Evolutionary conservation across 2,329 filamentous ascomycete species (phyloP), one percentile per base, ranked within the genome.

Genomic region (Aureobasidium pullulans): DNA sequence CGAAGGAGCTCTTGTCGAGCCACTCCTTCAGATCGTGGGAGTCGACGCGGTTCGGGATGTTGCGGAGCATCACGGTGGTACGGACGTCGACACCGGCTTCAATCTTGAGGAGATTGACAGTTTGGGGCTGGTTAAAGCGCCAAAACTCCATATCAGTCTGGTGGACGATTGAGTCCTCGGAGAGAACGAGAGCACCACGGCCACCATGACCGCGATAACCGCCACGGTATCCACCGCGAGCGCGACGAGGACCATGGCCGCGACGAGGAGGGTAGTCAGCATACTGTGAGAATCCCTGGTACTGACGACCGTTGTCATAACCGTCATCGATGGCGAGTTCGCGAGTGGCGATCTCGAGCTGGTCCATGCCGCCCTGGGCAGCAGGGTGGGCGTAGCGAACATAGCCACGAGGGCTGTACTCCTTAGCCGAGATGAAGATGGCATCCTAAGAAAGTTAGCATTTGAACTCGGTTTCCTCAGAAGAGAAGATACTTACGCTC

Each of bases 31-130:
- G 76, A 15, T 71, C 63, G 9, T 59, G 69, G 63, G 77, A 84
- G 66, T 90, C 84, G 59, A 96, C 86, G 67, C 92, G 90, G 75
- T 96, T 96, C 1, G 93, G 93, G 47, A 96, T 93, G 71, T 97
- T 96, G 40, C 93, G 86, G 34, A 96, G 75, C 93, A 97, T 96
- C 64, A 97, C 58, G 0, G 77, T 79, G 1, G 77, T 79, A 60
- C 78, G 77, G n/a, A 78, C 73, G 63, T 80, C 77, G 5, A 64
- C 62, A n/a, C 77, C 77, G n/a, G 69, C 65, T 15, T 67, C 56
- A 59, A 79, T 76, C 39, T 68, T 68, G 28, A 69, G 62, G 2
- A 71, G 60, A 8, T 69, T 65, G 43, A 79, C 73, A 39, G 66
- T 67, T 63, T 78, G 76, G 59, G 72, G 68, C 53, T 68, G 66